These are phyloP conservation scores for Jamesozyma lodderae DNA, from an alignment of 805 yeast genomes.

Conservation along the genomic window DNA sequence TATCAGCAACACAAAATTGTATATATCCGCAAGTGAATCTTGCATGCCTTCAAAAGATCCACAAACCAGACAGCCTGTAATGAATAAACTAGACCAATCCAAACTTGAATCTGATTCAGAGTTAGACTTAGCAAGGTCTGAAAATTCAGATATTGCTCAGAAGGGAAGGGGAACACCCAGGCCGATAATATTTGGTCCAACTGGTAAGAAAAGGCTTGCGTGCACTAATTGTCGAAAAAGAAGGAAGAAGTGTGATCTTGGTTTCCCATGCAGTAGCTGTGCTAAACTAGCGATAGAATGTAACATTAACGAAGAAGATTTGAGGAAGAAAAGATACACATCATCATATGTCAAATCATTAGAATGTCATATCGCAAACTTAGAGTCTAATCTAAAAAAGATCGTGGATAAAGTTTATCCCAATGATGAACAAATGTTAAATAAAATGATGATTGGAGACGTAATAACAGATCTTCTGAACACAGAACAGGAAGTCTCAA, in stretches of 20 bases:
- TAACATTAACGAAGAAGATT: slow-evolving; percentile 38
- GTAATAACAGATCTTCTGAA: slow-evolving; percentile 7
- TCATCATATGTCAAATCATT: slow-evolving; percentile 41
- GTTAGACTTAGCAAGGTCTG: too few species aligned
- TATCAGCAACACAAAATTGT: too few species aligned
- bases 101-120: too few species aligned
- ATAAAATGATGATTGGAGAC: slow-evolving; percentile 17
- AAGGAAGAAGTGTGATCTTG: slow-evolving; percentile 41
- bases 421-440: slow-evolving; percentile 12
- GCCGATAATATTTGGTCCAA: slow-evolving; percentile 3
- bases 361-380: slow-evolving; percentile 27
- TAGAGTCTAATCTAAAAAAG: slow-evolving; percentile 22
- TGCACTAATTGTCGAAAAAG: slow-evolving; percentile 30
- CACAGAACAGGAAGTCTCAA: background rate
- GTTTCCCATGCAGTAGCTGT: slow-evolving; percentile 43
- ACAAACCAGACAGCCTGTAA: too few species aligned
- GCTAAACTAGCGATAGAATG: slow-evolving; percentile 37
- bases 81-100: too few species aligned
- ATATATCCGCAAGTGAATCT: too few species aligned
- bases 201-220: slow-evolving; percentile 25
- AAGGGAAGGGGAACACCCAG: background rate
- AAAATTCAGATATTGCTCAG: background rate
- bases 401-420: slow-evolving; percentile 19
- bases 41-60: too few species aligned
- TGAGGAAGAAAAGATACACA: slow-evolving; percentile 43